Base-by-base conservation (phyloP, 1,284 basidiomycete species). In the Cryptococcus sp. region DNA sequence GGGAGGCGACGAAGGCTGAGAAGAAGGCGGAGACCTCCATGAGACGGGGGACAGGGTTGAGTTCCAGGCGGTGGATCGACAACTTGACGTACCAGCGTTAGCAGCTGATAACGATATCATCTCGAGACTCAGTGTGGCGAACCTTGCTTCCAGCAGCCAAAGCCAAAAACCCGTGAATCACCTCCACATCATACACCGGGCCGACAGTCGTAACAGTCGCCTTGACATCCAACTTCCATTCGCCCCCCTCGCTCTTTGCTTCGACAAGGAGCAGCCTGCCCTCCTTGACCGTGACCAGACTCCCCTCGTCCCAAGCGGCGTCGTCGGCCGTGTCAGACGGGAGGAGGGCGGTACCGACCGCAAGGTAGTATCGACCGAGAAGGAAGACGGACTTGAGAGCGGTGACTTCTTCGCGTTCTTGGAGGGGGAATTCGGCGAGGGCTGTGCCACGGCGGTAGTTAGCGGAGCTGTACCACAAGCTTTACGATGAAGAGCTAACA, bases 1-100 rank as follows among this genome's bases (percentile, higher is more conserved):
- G 63, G 18, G 64, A 84, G 11, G 91, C 83, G 53, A 89, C 68
- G 73, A 92, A 92, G 56, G 87, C 89, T 66, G 89, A 88, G 60
- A 88, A 84, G 84, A 88, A 91, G 38, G 82, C 79, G 0, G 82
- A 77, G 9, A 84, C 65, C 47, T 80, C 78, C 39, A 77, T 66
- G 18, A 89, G 69, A 9, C 49, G 18, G 28, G 60, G 57, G 15
- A 37, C 48, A 2, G 54, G 46, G 3, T 24, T 37, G 16, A 36
- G 20, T 18, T 60, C 63, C n/a, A 65, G 54, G 2, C 63, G 56
- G 48, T 64, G 57, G 50, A 73, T 66, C 15, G 68, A 53, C 21
- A 73, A 65, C 65, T 70, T 51, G n/a, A n/a, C n/a, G 21, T 49
- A 20, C 42, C n/a, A 58, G 38, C 50, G 38, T 23, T 20, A 18